A percentile compares a stretch with the other conserved stretches of the same genome.
Conservation (phyloP, 345 rosid genomes). For the Corchorus olitorius region DNA sequence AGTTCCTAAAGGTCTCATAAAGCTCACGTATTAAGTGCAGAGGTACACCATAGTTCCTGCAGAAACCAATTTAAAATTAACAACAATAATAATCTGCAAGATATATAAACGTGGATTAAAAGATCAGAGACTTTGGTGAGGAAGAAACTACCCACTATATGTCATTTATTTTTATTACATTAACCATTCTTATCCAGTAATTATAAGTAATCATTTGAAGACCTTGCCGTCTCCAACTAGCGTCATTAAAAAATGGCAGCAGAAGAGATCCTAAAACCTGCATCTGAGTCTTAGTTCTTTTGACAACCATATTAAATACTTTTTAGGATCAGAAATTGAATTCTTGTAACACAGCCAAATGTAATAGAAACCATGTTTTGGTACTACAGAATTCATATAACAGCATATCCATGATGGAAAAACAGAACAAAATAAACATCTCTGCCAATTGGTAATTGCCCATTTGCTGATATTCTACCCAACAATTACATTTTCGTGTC, state of each 20-base stretch:
- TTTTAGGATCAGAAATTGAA: slow-evolving; percentile 2
- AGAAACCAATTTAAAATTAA: slow-evolving; percentile 19
- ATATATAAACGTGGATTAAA: not conserved
- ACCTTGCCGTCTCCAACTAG: not conserved
- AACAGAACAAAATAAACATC: not conserved
- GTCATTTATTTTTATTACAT: not conserved
- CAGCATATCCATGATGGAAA: not conserved
- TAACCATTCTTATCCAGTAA: not conserved
- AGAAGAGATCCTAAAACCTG: not conserved
- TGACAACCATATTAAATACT: not conserved
- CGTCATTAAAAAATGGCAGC: not conserved
- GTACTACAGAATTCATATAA: not conserved
- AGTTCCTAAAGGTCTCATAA: slow-evolving; percentile 94
- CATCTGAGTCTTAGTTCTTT: not conserved
- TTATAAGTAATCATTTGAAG: not conserved
- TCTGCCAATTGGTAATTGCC: not conserved
- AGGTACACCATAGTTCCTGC: slow-evolving; percentile 95
- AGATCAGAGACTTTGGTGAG: not conserved
- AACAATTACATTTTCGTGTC: not conserved
- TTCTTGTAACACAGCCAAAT: not conserved
- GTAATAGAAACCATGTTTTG: slow-evolving; percentile 11
- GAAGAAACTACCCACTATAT: not conserved
- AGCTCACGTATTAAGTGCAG: slow-evolving; percentile 93
- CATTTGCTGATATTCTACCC: not conserved
- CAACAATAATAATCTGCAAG: not conserved